These are phyloP conservation scores for Heliocybe sulcata DNA, from an alignment of 1,284 basidiomycete species.

Conservation along the genomic window DNA sequence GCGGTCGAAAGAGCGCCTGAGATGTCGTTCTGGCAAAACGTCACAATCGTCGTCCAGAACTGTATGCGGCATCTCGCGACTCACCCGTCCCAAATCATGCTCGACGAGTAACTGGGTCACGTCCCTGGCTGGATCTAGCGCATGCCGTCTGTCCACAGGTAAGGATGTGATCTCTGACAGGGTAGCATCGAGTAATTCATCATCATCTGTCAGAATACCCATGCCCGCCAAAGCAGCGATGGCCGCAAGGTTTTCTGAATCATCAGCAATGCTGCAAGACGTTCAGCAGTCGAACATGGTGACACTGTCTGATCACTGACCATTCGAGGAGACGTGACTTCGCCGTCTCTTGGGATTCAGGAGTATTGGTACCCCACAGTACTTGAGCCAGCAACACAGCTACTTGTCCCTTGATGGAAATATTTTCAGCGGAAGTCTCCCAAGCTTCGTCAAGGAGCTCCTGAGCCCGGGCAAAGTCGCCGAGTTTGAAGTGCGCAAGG, in stretches of 20 bases:
- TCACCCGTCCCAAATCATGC: conserved; percentile 61
- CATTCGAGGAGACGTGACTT: conserved; percentile 81
- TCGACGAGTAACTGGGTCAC: conserved; percentile 63
- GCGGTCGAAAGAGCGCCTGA: conserved; percentile 42
- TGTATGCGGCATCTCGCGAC: neutral
- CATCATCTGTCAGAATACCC: conserved; percentile 76
- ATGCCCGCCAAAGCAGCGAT: conserved; percentile 83
- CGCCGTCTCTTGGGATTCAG: conserved; percentile 71
- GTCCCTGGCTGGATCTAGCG: conserved; percentile 59
- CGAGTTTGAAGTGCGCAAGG: conserved; percentile 62
- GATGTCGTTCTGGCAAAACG: conserved; percentile 34
- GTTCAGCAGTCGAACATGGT: conserved; percentile 6
- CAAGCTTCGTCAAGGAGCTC: conserved; percentile 62
- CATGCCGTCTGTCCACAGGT: conserved; percentile 51
- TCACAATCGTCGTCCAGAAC: neutral
- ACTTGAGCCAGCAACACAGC: conserved; percentile 73
- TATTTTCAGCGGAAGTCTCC: conserved; percentile 42
- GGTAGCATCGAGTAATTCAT: conserved; percentile 80
- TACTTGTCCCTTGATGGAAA: conserved; percentile 55
- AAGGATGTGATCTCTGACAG: conserved; percentile 74
- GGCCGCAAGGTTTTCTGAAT: conserved; percentile 69
- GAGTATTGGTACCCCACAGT: conserved; percentile 74
- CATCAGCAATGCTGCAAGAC: conserved; percentile 47
- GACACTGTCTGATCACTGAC: conserved; percentile 34
- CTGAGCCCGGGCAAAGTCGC: conserved; percentile 32